Evolutionary conservation across 1,139 yeast species (phyloP).

Genomic region (Blastobotrys aristatus): DNA sequence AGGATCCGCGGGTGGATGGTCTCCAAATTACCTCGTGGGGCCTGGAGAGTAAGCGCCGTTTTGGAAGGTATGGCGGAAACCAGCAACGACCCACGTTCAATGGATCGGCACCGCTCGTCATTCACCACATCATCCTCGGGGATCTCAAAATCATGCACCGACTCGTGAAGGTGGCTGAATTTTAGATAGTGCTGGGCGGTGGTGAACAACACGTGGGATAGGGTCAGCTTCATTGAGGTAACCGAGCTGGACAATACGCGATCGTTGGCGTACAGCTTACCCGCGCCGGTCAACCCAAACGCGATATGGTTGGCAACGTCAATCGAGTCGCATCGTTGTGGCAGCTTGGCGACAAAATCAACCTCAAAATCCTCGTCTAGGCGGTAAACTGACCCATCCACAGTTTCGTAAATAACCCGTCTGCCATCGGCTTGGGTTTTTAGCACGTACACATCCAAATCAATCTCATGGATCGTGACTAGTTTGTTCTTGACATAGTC

Average conservation of each 20-base stretch:
- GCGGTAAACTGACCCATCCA: conserved; percentile 55
- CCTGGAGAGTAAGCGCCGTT: conserved; percentile 80
- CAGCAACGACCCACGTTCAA: conserved; percentile 85
- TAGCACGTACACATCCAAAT: conserved; percentile 50
- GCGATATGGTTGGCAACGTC: conserved; percentile 40
- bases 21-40: conserved; percentile 94
- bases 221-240: conserved; percentile 75
- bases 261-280: conserved; percentile 65
- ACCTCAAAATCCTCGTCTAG: conserved; percentile 30
- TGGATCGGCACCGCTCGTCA: conserved; percentile 82
- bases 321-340: conserved; percentile 64
- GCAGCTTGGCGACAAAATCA: conserved; percentile 47
- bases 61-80: conserved; percentile 79
- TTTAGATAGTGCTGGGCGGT: conserved; percentile 83
- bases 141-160: conserved; percentile 31
- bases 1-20: conserved; percentile 89
- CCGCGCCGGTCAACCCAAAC: conserved; percentile 64
- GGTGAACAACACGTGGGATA: conserved; percentile 70
- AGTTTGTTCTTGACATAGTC: conserved; percentile 4
- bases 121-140: conserved; percentile 36
- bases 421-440: conserved; percentile 53
- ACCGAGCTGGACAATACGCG: conserved; percentile 67
- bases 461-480: conserved; percentile 25
- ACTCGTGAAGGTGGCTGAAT: conserved; percentile 64
- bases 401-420: conserved; percentile 52